Percentiles rank a stretch among this genome's conserved stretches.
These are phyloP conservation scores for Teratosphaeria gauchensis DNA, from an alignment of 2,329 filamentous ascomycete genomes.

Conservation along the genomic window DNA sequence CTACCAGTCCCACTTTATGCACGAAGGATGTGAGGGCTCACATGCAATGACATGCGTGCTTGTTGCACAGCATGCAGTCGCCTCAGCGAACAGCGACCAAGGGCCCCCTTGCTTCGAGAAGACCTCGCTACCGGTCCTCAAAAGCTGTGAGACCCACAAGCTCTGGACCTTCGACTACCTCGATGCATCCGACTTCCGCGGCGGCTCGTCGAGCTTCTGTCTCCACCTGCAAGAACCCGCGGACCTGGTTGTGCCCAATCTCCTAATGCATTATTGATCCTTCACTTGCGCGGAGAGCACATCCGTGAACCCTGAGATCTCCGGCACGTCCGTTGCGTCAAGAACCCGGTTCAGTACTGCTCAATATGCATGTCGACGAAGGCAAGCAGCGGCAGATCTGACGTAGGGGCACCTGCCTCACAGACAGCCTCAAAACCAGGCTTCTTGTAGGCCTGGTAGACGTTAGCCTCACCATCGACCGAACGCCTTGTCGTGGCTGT, in stretches of 20 bases:
- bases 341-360: background rate
- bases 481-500: background rate
- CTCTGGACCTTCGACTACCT: background rate
- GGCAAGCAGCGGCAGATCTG: background rate
- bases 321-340: background rate
- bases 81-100: background rate
- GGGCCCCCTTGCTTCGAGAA: background rate
- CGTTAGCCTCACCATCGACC: background rate
- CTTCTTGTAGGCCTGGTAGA: background rate
- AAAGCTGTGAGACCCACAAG: background rate
- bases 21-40: background rate
- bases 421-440: background rate
- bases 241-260: background rate
- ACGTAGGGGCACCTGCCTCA: background rate
- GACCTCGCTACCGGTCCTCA: background rate
- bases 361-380: background rate
- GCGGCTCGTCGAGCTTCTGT: background rate
- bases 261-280: too few species aligned
- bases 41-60: background rate
- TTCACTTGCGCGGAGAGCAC: background rate
- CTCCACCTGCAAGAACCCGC: background rate
- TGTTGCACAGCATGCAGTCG: background rate
- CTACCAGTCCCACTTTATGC: background rate
- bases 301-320: background rate
- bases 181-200: too few species aligned